Percentiles rank a stretch among this genome's conserved stretches.
Conservation (phyloP, 306 rosid species). For the Erythrophleum fordii region DNA sequence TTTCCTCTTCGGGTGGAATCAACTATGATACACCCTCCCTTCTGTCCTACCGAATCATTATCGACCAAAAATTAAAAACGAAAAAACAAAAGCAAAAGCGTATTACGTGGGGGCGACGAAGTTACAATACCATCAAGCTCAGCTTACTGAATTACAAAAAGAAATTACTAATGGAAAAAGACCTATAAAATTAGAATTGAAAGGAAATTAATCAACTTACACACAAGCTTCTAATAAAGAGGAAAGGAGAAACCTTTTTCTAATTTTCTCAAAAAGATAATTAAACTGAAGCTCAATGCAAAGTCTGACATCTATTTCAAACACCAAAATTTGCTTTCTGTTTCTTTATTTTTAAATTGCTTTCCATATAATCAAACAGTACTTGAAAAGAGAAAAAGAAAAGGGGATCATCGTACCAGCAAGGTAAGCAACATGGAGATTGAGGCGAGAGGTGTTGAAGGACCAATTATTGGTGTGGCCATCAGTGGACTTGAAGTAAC, state of each 20-base stretch:
- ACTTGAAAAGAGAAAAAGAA: not conserved
- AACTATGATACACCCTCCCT: constrained; percentile 81
- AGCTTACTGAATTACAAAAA: not conserved
- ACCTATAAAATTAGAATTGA: not conserved
- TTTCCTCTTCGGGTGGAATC: constrained; percentile 94
- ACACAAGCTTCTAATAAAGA: not conserved
- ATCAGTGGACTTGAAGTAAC: constrained; percentile 96
- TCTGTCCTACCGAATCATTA: constrained; percentile 72
- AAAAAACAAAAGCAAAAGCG: not conserved
- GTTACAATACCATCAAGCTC: not conserved
- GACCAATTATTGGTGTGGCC: constrained; percentile 93
- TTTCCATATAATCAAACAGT: not conserved
- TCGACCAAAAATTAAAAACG: not conserved
- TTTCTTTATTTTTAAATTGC: too few relatives aligned
- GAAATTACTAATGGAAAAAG: not conserved
- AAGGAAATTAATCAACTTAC: not conserved
- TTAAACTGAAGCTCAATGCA: not conserved
- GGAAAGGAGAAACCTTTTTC: not conserved
- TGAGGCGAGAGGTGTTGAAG: constrained; percentile 88
- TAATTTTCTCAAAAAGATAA: not conserved
- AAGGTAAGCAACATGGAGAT: constrained; percentile 80
- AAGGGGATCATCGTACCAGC: constrained; percentile 51
- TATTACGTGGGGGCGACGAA: not conserved
- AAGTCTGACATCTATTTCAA: not conserved
- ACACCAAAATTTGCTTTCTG: not conserved